Conservation (phyloP, 2,329 filamentous ascomycete species). For the Lecanicillium sp. region DNA sequence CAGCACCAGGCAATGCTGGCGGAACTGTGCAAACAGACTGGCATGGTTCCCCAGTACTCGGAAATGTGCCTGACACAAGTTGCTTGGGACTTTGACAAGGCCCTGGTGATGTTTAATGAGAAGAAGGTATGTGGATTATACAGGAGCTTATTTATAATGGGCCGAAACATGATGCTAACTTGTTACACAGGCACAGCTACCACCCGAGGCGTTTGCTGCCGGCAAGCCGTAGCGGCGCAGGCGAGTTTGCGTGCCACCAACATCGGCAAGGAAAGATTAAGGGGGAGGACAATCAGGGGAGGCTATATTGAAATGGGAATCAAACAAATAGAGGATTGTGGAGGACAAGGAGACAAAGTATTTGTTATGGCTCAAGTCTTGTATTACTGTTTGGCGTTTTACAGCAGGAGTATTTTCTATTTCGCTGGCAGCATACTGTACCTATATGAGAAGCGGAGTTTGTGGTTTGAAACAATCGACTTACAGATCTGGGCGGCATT, state of each 20-base stretch:
- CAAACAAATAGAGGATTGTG: background rate
- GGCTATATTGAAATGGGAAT: too few species aligned
- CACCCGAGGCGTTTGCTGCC: slow-evolving; percentile 38
- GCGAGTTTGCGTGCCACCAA: too few species aligned
- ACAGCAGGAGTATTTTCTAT: background rate
- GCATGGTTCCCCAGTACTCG: slow-evolving; percentile 73
- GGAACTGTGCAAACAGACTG: slow-evolving; percentile 69
- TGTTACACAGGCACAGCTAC: slow-evolving; percentile 32
- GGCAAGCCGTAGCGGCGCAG: slow-evolving; percentile 4
- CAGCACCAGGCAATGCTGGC: slow-evolving; percentile 63
- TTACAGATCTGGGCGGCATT: too few species aligned
- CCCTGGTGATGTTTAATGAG: slow-evolving; percentile 66
- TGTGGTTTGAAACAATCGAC: too few species aligned
- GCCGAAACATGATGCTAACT: slow-evolving; percentile 7
- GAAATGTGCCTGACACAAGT: slow-evolving; percentile 74
- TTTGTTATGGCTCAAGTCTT: background rate
- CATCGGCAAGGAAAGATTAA: too few species aligned
- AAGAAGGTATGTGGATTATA: slow-evolving; percentile 53
- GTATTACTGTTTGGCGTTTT: background rate
- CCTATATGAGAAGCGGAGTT: slow-evolving; percentile 1
- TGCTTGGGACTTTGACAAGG: slow-evolving; percentile 71
- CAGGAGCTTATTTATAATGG: background rate
- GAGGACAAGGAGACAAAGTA: background rate
- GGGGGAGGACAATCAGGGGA: too few species aligned
- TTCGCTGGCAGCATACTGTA: slow-evolving; percentile 6